These are phyloP conservation scores for Corchorus capsularis DNA, from an alignment of 345 rosid genomes.

Conservation along the genomic window DNA sequence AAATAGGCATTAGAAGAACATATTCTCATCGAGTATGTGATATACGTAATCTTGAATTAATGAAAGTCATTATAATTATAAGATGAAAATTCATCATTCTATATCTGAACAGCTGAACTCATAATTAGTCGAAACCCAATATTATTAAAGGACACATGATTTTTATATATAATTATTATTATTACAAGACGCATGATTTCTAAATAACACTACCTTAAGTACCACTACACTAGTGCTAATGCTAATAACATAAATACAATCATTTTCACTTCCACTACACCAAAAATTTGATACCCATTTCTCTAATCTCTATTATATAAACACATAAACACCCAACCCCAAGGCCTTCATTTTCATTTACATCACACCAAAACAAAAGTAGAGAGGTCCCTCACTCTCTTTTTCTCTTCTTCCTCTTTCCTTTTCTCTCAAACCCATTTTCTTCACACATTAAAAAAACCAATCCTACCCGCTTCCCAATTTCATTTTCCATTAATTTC, in stretches of 20 bases:
- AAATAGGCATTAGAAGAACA: no score
- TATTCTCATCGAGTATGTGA: no score
- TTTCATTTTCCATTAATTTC: background rate
- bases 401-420: background rate
- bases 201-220: no score
- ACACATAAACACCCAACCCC: background rate
- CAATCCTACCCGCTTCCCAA: background rate
- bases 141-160: no score
- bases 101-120: no score
- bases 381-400: background rate
- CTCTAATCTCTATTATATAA: background rate
- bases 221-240: background rate
- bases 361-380: background rate
- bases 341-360: background rate
- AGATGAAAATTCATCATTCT: no score
- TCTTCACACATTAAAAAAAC: background rate
- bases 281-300: no score
- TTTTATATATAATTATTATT: no score
- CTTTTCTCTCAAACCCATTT: background rate
- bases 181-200: no score
- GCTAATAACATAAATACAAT: background rate
- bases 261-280: background rate
- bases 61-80: no score
- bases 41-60: no score
- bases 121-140: no score